Conservation (phyloP, 306 rosid genomes). For the Morella rubra region DNA sequence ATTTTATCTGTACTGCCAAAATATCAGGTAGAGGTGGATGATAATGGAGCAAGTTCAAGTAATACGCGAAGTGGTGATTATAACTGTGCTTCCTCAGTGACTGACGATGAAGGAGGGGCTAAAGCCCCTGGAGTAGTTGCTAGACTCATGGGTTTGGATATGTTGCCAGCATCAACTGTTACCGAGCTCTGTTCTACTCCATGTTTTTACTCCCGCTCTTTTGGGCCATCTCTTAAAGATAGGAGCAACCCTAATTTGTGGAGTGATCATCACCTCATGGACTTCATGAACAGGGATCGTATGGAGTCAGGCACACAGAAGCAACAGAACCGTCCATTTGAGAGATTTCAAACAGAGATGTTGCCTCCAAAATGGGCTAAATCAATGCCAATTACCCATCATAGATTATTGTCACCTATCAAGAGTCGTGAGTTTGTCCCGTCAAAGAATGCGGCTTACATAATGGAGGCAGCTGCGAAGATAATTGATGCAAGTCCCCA, state of each 20-base stretch:
- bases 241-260: slow-evolving; percentile 34
- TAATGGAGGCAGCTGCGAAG: slow-evolving; percentile 92
- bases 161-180: slow-evolving; percentile 55
- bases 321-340: slow-evolving; percentile 46
- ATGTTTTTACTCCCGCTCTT: slow-evolving; percentile 40
- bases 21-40: slow-evolving; percentile 59
- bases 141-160: slow-evolving; percentile 91
- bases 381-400: slow-evolving; percentile 79
- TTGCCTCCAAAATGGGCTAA: slow-evolving; percentile 91
- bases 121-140: slow-evolving; percentile 87
- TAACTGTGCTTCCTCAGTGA: slow-evolving; percentile 46
- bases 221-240: slow-evolving; percentile 44
- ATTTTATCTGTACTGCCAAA: slow-evolving; percentile 20
- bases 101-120: slow-evolving; percentile 66
- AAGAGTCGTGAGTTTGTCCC: slow-evolving; percentile 63
- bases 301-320: slow-evolving; percentile 47
- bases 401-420: slow-evolving; percentile 82
- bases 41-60: slow-evolving; percentile 57
- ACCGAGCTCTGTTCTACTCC: slow-evolving; percentile 46
- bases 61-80: slow-evolving; percentile 47
- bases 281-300: slow-evolving; percentile 46
- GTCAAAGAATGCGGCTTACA: slow-evolving; percentile 52
- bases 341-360: slow-evolving; percentile 80
- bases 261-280: slow-evolving; percentile 39
- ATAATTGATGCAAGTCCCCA: slow-evolving; percentile 80